Conservation (phyloP, 2,329 filamentous ascomycete genomes). For the Colletotrichum sp. region DNA sequence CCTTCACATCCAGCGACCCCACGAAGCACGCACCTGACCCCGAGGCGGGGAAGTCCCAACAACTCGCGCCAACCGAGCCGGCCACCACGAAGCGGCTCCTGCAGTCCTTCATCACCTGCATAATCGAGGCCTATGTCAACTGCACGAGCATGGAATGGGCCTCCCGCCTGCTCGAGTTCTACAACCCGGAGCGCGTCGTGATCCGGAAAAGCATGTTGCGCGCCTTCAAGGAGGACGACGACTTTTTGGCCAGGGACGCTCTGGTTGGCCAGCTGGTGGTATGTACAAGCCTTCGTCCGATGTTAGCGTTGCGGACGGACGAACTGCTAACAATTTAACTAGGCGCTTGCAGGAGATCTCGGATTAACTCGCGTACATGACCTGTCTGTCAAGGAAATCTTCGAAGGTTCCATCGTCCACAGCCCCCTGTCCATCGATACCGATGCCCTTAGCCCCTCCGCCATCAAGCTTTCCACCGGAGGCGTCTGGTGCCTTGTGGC, state of each 20-base stretch:
- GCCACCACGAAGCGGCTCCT: conserved; percentile 69
- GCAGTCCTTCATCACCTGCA: conserved; percentile 78
- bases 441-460: conserved; percentile 50
- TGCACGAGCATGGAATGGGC: conserved; percentile 66
- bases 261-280: conserved; percentile 76
- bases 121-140: conserved; percentile 76
- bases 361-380: conserved; percentile 49
- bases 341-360: conserved; percentile 69
- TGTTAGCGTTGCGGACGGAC: background rate
- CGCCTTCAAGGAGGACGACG: conserved; percentile 67
- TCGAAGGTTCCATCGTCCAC: conserved; percentile 43
- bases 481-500: conserved; percentile 64
- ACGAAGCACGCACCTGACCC: conserved; percentile 66
- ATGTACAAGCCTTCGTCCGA: conserved; percentile 30
- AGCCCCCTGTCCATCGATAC: conserved; percentile 53
- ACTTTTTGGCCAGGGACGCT: conserved; percentile 65
- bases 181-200: conserved; percentile 68
- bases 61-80: conserved; percentile 60
- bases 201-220: conserved; percentile 66
- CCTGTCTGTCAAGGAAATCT: conserved; percentile 50
- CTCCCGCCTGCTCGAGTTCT: conserved; percentile 70
- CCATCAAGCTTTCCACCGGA: conserved; percentile 62
- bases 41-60: conserved; percentile 58
- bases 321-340: conserved; percentile 15
- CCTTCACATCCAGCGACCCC: conserved; percentile 58